Conservation (phyloP, 2,329 filamentous ascomycete genomes). For the Seiridium cupressi region DNA sequence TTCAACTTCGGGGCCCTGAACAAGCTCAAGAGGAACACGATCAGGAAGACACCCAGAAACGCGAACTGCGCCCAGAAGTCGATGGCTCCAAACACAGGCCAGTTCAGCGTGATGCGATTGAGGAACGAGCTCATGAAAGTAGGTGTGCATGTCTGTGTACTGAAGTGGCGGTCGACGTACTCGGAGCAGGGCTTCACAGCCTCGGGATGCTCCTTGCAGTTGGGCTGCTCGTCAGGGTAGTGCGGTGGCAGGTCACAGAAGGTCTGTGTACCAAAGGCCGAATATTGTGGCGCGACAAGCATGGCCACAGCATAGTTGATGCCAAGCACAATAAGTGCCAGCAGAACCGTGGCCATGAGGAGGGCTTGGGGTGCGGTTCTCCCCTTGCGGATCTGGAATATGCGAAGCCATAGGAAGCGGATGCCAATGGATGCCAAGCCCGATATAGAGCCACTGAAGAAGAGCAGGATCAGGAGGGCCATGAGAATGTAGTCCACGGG, state of each 20-base stretch:
- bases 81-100: conserved; percentile 90
- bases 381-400: conserved; percentile 88
- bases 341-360: conserved; percentile 84
- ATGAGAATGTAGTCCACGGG: conserved; percentile 92
- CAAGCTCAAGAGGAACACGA: conserved; percentile 76
- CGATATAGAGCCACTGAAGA: conserved; percentile 85
- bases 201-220: conserved; percentile 70
- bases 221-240: conserved; percentile 63
- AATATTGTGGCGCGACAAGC: conserved; percentile 93
- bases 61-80: conserved; percentile 96
- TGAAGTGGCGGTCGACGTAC: conserved; percentile 65
- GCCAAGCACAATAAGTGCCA: conserved; percentile 84
- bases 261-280: conserved; percentile 90
- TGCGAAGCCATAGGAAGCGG: conserved; percentile 90
- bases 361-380: conserved; percentile 90
- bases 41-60: conserved; percentile 79
- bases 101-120: conserved; percentile 89
- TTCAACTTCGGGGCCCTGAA: conserved; percentile 79
- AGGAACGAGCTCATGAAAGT: conserved; percentile 90
- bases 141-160: conserved; percentile 82
- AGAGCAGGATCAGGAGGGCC: conserved; percentile 76
- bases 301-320: conserved; percentile 92
- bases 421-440: conserved; percentile 88
- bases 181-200: conserved; percentile 83
- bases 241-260: conserved; percentile 76